Conservation (phyloP, 345 rosid genomes). For the Gossypioides kirkii region DNA sequence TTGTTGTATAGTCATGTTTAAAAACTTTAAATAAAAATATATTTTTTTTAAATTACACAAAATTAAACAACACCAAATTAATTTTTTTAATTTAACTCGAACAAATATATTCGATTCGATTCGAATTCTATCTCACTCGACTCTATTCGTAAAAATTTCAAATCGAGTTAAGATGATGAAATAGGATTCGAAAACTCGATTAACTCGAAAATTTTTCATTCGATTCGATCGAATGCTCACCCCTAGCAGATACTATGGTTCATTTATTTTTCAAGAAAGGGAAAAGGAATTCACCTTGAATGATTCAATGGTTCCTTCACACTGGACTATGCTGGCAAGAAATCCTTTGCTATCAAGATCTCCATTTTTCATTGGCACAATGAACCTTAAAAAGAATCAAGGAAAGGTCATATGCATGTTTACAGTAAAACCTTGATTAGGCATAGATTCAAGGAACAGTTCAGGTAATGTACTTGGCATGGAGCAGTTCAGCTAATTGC, state of each 20-base stretch:
- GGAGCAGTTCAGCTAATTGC: slow-evolving; percentile 61
- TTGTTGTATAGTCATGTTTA: no score
- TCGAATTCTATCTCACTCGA: no score
- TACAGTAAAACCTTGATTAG: slow-evolving; percentile 8
- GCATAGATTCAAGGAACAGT: not conserved
- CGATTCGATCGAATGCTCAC: no score
- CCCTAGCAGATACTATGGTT: not conserved
- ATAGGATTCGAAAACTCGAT: no score
- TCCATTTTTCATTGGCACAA: slow-evolving; percentile 87
- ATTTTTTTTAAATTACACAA: no score
- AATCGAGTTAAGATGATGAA: no score
- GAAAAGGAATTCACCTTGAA: slow-evolving; percentile 53
- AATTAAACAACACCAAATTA: no score
- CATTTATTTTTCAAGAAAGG: not conserved
- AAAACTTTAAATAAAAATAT: no score
- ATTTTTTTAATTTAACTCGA: no score
- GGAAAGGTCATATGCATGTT: not conserved
- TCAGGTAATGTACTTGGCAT: slow-evolving; percentile 56
- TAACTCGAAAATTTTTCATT: no score
- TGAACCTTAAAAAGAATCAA: slow-evolving; percentile 38
- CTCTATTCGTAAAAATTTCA: no score
- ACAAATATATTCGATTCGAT: no score
- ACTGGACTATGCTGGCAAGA: slow-evolving; percentile 47
- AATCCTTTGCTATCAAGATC: slow-evolving; percentile 81
- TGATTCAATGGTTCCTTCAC: slow-evolving; percentile 75